These are phyloP conservation scores for Ophiosphaerella herpotricha DNA, from an alignment of 2,329 filamentous ascomycete genomes.

Conservation along the genomic window DNA sequence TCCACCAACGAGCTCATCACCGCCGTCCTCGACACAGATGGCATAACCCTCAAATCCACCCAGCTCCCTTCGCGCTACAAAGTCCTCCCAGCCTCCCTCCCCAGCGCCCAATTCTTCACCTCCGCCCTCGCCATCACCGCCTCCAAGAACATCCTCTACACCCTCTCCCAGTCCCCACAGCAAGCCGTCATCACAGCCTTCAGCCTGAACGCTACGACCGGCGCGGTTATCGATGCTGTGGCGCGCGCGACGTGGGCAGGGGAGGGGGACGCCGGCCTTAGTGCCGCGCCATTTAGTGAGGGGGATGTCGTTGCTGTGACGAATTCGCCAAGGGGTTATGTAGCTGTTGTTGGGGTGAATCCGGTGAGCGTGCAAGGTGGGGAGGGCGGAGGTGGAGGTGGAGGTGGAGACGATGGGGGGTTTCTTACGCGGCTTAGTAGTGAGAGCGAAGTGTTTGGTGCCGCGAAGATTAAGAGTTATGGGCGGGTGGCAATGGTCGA, in stretches of 20 bases:
- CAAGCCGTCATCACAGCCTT: constrained; percentile 23
- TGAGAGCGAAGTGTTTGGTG: not conserved
- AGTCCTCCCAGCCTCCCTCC: constrained; percentile 15
- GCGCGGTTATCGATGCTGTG: constrained; percentile 18
- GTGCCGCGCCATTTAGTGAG: constrained; percentile 18
- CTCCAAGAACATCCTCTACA: constrained; percentile 24
- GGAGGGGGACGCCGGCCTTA: constrained; percentile 13
- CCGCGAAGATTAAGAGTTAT: constrained; percentile 9
- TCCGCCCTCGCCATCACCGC: constrained; percentile 20
- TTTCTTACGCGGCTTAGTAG: too few relatives aligned
- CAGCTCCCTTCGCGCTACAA: constrained; percentile 12
- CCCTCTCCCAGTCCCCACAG: constrained; percentile 20
- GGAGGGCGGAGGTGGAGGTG: too few relatives aligned
- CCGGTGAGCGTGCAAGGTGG: not conserved
- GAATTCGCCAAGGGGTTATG: constrained; percentile 21
- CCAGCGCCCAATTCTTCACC: constrained; percentile 13
- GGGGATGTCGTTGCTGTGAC: constrained; percentile 23
- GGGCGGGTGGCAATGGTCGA: constrained; percentile 7
- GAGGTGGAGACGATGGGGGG: too few relatives aligned
- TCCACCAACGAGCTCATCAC: constrained; percentile 26
- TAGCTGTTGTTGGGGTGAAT: constrained; percentile 23
- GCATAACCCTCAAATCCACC: not conserved
- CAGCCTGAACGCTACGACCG: constrained; percentile 20
- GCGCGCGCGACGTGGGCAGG: constrained; percentile 22
- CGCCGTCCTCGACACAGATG: constrained; percentile 7